Conservation (phyloP, 257 asterid genomes). For the Solanum arcanum region DNA sequence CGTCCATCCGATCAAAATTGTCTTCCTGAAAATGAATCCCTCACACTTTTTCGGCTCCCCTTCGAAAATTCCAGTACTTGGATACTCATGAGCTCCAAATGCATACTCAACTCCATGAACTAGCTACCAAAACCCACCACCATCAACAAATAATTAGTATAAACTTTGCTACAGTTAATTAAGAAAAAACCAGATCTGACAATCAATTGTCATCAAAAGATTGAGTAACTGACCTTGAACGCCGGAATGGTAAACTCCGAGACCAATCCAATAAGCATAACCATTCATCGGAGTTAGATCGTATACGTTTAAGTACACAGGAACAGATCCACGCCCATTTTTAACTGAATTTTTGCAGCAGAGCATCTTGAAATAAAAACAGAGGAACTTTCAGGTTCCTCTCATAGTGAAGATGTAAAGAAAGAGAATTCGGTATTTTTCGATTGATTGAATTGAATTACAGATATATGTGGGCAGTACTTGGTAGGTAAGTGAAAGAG, state of each 20-base stretch:
- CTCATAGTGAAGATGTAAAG: neutral
- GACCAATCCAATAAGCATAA: conserved; percentile 85
- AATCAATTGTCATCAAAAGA: neutral
- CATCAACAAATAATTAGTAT: neutral
- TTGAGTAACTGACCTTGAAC: conserved; percentile 48
- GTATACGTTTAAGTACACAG: conserved; percentile 66
- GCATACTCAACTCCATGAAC: conserved; percentile 68
- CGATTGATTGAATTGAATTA: neutral
- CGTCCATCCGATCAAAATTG: conserved; percentile 51
- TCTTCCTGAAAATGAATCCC: conserved; percentile 44
- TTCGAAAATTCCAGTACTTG: conserved; percentile 56
- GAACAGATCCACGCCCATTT: conserved; percentile 40
- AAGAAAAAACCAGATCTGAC: neutral
- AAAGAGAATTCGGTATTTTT: neutral
- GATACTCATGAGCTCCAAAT: conserved; percentile 56
- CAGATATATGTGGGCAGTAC: neutral
- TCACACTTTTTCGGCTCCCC: conserved; percentile 46
- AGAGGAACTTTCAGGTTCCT: neutral
- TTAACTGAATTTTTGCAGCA: conserved; percentile 42
- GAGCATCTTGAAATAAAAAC: conserved; percentile 26
- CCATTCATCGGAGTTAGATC: conserved; percentile 70
- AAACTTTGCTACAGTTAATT: neutral
- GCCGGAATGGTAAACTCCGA: conserved; percentile 83
- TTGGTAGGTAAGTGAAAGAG: neutral
- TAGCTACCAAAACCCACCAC: conserved; percentile 7